phyloP scores from a whole-genome alignment of 768 basidiomycete species.

The Daedaleopsis sinensis region DNA sequence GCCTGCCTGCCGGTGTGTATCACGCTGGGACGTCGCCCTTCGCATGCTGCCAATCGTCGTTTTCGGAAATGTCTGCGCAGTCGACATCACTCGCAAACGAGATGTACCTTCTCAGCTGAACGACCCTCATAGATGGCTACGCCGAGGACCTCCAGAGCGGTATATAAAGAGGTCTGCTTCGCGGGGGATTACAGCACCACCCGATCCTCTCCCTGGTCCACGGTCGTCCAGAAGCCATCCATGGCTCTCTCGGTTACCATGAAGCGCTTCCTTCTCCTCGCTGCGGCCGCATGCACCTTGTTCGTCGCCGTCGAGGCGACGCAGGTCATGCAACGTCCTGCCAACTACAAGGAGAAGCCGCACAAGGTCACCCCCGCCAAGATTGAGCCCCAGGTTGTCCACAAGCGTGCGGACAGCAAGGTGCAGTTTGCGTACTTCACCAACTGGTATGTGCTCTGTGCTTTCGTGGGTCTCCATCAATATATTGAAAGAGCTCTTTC shows the following conservation, averaged over 20 bases:
- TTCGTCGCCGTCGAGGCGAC: conserved; percentile 37
- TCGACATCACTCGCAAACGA: too few relatives aligned
- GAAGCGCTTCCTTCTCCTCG: conserved; percentile 20
- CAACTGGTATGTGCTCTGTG: conserved; percentile 43
- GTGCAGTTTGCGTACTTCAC: conserved; percentile 53
- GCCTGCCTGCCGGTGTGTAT: too few relatives aligned
- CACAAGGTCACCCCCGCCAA: conserved; percentile 34
- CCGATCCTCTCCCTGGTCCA: too few relatives aligned
- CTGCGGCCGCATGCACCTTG: conserved; percentile 17
- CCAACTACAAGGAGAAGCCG: conserved; percentile 44
- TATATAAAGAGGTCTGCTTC: too few relatives aligned
- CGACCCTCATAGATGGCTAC: too few relatives aligned
- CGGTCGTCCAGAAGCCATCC: conserved; percentile 4
- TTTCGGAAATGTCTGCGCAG: too few relatives aligned
- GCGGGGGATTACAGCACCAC: too few relatives aligned
- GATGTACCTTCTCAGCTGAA: too few relatives aligned
- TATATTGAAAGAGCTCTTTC: not conserved
- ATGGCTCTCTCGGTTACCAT: conserved; percentile 20
- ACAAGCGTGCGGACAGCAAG: conserved; percentile 37
- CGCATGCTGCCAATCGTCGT: too few relatives aligned
- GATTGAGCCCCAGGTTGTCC: conserved; percentile 43
- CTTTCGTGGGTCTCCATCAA: not conserved
- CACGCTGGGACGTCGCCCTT: too few relatives aligned
- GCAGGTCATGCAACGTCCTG: conserved; percentile 57
- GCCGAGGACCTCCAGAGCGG: too few relatives aligned